Conservation (phyloP, 2,329 filamentous ascomycete species). For the Aschersonia sp. region DNA sequence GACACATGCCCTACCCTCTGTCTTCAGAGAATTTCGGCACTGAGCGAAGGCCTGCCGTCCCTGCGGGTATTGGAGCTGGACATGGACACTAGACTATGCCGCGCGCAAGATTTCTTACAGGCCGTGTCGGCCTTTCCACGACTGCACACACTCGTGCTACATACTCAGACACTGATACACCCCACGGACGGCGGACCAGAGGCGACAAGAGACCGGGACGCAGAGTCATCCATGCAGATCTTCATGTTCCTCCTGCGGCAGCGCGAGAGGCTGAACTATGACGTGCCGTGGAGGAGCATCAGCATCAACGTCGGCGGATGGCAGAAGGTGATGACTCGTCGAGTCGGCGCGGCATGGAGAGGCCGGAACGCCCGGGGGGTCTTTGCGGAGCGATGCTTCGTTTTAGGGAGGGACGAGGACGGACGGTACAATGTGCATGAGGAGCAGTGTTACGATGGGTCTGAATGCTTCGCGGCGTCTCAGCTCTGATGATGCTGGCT, state of each 20-base stretch:
- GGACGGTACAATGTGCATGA: constrained; percentile 12
- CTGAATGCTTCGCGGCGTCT: constrained; percentile 7
- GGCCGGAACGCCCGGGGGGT: constrained; percentile 24
- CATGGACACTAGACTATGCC: constrained; percentile 9
- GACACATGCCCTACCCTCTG: constrained; percentile 26
- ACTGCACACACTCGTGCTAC: constrained; percentile 25
- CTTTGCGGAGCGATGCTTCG: constrained; percentile 32
- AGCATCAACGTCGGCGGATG: constrained; percentile 34
- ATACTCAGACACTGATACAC: constrained; percentile 27
- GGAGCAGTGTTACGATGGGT: constrained; percentile 13
- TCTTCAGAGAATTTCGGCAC: constrained; percentile 15
- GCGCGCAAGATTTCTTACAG: constrained; percentile 21
- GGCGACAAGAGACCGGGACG: constrained; percentile 19
- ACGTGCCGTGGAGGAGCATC: constrained; percentile 21
- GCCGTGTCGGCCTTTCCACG: constrained; percentile 22
- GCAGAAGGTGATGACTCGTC: constrained; percentile 27
- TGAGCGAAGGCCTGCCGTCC: constrained; percentile 16
- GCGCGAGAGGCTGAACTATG: constrained; percentile 9
- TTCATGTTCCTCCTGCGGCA: constrained; percentile 17
- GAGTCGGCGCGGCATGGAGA: constrained; percentile 25
- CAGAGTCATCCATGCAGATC: constrained; percentile 18
- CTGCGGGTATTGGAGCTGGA: constrained; percentile 31
- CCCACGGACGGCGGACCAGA: constrained; percentile 13
- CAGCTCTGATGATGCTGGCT: not conserved
- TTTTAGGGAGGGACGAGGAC: constrained; percentile 17